Conservation (phyloP, 225 moss, liverwort and hornwort genomes). For the Anthoceros angustus region DNA sequence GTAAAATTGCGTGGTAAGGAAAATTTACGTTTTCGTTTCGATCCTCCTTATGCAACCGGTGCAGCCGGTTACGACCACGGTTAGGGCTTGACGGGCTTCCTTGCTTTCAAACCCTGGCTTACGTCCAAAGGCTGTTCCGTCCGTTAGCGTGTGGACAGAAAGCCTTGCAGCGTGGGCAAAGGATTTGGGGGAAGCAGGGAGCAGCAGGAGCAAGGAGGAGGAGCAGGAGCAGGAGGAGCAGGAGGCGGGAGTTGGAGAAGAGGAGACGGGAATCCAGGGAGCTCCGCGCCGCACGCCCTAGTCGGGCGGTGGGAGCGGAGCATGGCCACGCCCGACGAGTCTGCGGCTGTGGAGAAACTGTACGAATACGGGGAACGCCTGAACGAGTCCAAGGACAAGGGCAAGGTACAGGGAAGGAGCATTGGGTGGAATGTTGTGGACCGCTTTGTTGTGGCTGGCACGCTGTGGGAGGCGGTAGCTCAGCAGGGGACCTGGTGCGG, state of each 20-base stretch:
- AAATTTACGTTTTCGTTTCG: no score
- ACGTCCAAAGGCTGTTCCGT: no score
- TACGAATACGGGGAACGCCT: constrained; percentile 47
- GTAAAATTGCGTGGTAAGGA: no score
- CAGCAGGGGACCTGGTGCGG: not conserved
- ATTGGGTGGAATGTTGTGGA: constrained; percentile 6
- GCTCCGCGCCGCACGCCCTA: not conserved
- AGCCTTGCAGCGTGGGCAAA: no score
- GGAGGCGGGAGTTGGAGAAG: not conserved
- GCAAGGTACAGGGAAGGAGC: constrained; percentile 18
- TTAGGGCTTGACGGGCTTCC: no score
- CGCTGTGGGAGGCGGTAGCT: not conserved
- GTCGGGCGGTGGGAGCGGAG: constrained; percentile 2
- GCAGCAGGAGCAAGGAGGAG: no score
- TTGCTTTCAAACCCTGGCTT: no score
- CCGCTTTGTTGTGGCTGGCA: constrained; percentile 31
- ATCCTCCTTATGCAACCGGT: no score
- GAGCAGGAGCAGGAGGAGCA: not conserved
- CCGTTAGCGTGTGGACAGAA: no score
- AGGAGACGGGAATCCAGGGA: not conserved
- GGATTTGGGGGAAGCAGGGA: no score
- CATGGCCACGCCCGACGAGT: constrained; percentile 36
- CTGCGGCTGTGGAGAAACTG: constrained; percentile 46
- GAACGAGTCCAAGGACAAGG: constrained; percentile 47
- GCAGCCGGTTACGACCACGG: no score